Percentiles rank a stretch among this genome's conserved stretches.
phyloP scores from a whole-genome alignment of 805 yeast species.

The Saturnispora bothae region DNA sequence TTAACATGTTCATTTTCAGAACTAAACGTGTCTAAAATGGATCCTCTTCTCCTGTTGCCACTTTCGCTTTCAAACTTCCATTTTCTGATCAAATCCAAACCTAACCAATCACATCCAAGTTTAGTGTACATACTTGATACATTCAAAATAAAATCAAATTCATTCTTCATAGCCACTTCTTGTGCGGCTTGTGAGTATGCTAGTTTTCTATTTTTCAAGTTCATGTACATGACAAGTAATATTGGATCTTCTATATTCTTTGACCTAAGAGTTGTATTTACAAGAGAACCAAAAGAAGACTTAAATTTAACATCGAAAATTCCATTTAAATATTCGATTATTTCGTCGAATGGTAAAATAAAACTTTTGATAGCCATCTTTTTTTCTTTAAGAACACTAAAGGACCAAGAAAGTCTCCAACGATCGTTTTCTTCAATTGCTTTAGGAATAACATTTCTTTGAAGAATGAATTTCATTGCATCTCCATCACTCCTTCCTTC shows the following conservation, averaged over 20 bases:
- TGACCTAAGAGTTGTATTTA: conserved; percentile 10
- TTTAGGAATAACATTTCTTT: conserved; percentile 38
- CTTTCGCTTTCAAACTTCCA: conserved; percentile 46
- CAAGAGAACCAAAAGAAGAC: conserved; percentile 32
- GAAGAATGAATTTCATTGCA: conserved; percentile 39
- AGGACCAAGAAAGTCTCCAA: conserved; percentile 77
- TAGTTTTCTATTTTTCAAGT: conserved; percentile 43
- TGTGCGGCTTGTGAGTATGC: conserved; percentile 42
- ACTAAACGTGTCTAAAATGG: conserved; percentile 2
- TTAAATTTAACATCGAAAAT: conserved; percentile 16
- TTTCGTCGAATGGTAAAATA: conserved; percentile 39
- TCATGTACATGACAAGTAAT: conserved; percentile 51
- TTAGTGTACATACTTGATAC: conserved; percentile 60
- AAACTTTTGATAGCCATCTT: conserved; percentile 52
- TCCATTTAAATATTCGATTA: conserved; percentile 22
- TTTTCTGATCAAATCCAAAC: conserved; percentile 47
- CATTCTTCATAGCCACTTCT: conserved; percentile 34
- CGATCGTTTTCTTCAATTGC: conserved; percentile 58
- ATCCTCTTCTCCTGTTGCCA: neutral
- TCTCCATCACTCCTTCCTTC: conserved; percentile 50
- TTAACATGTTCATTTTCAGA: neutral
- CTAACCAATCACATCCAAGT: conserved; percentile 86
- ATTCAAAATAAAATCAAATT: conserved; percentile 50
- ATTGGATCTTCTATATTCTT: conserved; percentile 64
- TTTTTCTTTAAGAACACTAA: conserved; percentile 49